Percentiles rank a stretch among this genome's conserved stretches.
Evolutionary conservation across 352 stramenopile species (phyloP).

Genomic region (Globisporangium nagaii): DNA sequence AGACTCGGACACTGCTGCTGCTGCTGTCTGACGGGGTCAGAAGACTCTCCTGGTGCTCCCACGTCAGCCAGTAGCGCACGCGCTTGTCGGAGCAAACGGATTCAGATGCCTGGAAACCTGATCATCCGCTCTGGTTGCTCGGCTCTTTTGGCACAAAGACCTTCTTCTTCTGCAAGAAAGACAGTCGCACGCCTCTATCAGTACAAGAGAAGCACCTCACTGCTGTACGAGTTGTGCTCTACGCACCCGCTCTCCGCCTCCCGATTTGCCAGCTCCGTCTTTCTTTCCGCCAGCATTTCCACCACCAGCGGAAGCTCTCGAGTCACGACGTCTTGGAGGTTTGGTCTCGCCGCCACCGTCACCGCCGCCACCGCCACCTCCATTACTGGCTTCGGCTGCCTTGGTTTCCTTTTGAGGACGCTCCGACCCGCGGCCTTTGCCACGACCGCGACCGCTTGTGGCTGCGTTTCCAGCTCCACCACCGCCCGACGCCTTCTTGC

Average conservation of each 20-base stretch:
- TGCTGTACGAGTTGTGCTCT: too few relatives aligned
- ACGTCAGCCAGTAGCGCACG: too few relatives aligned
- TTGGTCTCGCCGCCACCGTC: constrained; percentile 26
- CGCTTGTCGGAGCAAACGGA: background rate
- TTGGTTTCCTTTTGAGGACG: constrained; percentile 26
- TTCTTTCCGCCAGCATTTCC: constrained; percentile 21
- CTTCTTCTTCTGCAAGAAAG: constrained; percentile 44
- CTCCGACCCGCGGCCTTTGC: constrained; percentile 19
- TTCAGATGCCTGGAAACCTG: background rate
- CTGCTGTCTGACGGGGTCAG: background rate
- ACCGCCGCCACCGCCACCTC: constrained; percentile 9
- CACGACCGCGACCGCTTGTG: constrained; percentile 13
- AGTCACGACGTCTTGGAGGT: constrained; percentile 22
- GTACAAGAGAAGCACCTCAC: background rate
- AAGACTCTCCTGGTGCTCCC: background rate
- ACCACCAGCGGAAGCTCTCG: background rate
- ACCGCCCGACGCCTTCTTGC: constrained; percentile 8
- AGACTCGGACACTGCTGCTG: background rate
- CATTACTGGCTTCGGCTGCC: constrained; percentile 14
- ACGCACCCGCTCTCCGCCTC: constrained; percentile 22
- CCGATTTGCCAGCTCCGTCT: constrained; percentile 16
- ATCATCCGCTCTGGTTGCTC: constrained; percentile 13
- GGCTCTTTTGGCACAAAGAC: constrained; percentile 57
- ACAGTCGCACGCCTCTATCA: background rate
- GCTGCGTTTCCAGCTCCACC: background rate